Conservation (phyloP, 495 filamentous ascomycete species). For the Umbilicaria muhlenbergii region DNA sequence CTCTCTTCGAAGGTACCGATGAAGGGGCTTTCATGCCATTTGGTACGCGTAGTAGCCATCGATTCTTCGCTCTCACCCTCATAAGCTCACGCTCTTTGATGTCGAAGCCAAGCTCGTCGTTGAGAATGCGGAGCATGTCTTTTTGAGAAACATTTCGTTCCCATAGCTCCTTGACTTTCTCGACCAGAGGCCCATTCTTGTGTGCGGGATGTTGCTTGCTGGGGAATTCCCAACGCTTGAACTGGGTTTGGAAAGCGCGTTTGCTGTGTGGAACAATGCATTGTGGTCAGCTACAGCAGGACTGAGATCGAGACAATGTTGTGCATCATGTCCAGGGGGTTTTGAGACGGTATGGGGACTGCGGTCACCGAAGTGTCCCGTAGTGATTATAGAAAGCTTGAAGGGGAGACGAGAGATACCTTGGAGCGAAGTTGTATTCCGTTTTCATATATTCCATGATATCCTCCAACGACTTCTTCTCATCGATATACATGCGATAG, state of each 20-base stretch:
- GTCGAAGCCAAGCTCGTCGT: slow-evolving; percentile 47
- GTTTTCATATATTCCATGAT: slow-evolving; percentile 47
- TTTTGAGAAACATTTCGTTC: slow-evolving; percentile 50
- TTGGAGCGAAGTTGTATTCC: slow-evolving; percentile 46
- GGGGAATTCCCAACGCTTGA: slow-evolving; percentile 66
- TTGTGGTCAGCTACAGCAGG: background rate
- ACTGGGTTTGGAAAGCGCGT: slow-evolving; percentile 56
- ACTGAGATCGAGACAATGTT: background rate
- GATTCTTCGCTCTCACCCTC: slow-evolving; percentile 46
- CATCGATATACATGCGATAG: slow-evolving; percentile 57
- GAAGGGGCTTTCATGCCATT: slow-evolving; percentile 33
- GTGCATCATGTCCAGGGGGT: background rate
- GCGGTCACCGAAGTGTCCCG: too few relatives aligned
- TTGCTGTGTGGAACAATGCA: slow-evolving; percentile 31
- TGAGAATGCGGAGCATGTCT: slow-evolving; percentile 57
- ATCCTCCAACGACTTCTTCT: slow-evolving; percentile 52
- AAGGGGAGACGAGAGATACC: slow-evolving; percentile 25
- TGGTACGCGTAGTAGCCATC: slow-evolving; percentile 45
- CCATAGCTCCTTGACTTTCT: slow-evolving; percentile 61
- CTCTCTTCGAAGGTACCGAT: slow-evolving; percentile 7
- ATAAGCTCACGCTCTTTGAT: slow-evolving; percentile 55
- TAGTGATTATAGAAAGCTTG: background rate
- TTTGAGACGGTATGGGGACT: background rate
- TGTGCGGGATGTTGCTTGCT: slow-evolving; percentile 53
- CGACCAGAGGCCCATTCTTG: slow-evolving; percentile 48